Base-by-base conservation (phyloP, 73 alveolate genomes). In the Paramecium primaurelia region DNA sequence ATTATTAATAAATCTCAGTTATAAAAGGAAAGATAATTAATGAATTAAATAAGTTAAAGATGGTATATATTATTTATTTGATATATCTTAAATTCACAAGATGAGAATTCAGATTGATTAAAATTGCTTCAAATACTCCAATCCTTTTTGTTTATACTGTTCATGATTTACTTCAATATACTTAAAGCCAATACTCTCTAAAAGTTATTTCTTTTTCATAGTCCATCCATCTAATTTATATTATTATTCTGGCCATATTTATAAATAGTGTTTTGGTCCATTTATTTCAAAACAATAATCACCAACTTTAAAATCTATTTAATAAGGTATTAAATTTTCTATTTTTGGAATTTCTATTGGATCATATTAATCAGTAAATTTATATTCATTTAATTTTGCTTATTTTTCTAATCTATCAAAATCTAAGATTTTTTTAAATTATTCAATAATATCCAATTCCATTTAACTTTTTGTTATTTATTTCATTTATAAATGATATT, bases 201-300 rank as follows among this genome's bases (percentile, higher is more conserved):
- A 38, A 20, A 73, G 47, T 38, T 34, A 36, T 40, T 73, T 73
- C 34, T 73, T 73, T 36, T 40, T 73, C 59, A 30, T 22, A 30
- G 87, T 73, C 59, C 59, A 73, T 36, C 87, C 87, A 73, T 73
- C 87, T 40, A 73, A 73, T 73, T 40, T 73, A 25, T 10, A 37
- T 5, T 36, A 30, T 73, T 64, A 12, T 64, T 64, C 84, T 32
- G 84, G 84, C 87, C 87, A 37, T 12, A 73, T 64, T 80, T 42
- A 47, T 38, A 44, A 26, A 80, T 80, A 80, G 49, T 80, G 91
- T 49, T 26, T 45, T 20, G 91, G 91, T 18, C 91, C 91, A 80
- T 80, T 80, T 25, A 80, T 80, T 42, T 80, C 91, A 80, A 80
- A 80, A 36, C 91, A 80, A 16, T 45, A 80, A 32, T 47, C 58